These are phyloP conservation scores for Abelmoschus esculentus DNA, from an alignment of 345 rosid species.

Conservation along the genomic window DNA sequence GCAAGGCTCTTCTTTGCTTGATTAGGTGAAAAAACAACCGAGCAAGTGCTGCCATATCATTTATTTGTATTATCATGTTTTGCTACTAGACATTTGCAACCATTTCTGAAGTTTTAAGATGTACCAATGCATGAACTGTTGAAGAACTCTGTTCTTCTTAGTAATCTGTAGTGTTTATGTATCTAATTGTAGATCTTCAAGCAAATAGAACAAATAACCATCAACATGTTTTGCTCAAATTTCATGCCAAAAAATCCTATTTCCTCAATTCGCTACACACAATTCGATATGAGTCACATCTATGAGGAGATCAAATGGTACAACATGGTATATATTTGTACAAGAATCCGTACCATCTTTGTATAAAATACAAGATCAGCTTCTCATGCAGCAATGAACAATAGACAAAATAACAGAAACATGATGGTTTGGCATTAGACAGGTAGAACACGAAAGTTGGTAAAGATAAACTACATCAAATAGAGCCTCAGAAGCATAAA, in stretches of 20 bases:
- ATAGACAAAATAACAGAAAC: not conserved
- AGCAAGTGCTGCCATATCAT: not conserved
- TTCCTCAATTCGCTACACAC: not conserved
- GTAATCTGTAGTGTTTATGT: not conserved
- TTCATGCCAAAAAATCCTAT: not conserved
- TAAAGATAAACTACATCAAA: slow-evolving; percentile 44
- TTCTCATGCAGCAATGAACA: not conserved
- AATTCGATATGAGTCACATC: not conserved
- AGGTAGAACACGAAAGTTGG: not conserved
- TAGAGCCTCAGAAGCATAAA: slow-evolving; percentile 75
- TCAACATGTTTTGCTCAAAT: not conserved
- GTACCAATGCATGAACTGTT: not conserved
- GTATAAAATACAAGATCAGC: not conserved
- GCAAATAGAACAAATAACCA: not conserved
- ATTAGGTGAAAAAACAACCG: not conserved
- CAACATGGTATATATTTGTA: not conserved
- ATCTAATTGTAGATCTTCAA: not conserved
- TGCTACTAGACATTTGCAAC: not conserved
- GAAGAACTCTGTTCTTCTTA: not conserved
- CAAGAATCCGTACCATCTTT: slow-evolving; percentile 12
- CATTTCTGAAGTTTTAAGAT: not conserved
- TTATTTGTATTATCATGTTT: not conserved
- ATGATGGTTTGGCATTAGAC: not conserved
- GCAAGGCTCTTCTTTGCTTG: slow-evolving; percentile 11
- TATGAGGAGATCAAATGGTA: not conserved